Evolutionary conservation across 148 eudicot genomes (phyloP), one percentile per base, ranked within the genome.

Genomic region (Polygonum maritimum): DNA sequence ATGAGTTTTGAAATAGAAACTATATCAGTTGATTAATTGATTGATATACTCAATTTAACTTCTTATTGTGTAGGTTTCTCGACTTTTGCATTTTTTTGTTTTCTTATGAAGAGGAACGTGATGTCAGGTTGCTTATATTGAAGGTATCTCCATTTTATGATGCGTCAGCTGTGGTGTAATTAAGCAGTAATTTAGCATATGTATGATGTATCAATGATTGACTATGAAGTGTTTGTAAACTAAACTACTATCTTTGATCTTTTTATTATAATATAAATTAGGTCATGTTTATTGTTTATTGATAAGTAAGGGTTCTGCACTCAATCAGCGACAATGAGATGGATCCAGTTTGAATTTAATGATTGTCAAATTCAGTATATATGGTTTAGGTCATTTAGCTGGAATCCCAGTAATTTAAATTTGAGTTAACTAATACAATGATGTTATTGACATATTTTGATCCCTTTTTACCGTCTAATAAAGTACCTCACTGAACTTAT

Each of bases 51-150:
- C 21, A 26, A 22, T 18, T 74, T 45, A 45, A n/a, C 60, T 49
- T 2, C 19, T 36, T 38, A 12, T 49, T 65, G 14, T 40, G 16
- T 78, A 94, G 98, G 79, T 92, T 74, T 84, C 89, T 77, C 88
- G 85, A 75, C 78, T 94, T 9, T 73, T 91, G 86, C 93, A 94
- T 44, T 87, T 87, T 38, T 91, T 90, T 76, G 82, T 82, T 75
- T 26, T 84, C 88, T 18, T 87, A 74, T 57, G 98, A 89, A 81
- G 82, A 85, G 74, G 97, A 92, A 79, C 79, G 77, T 77, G 75
- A 75, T 81, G 93, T 90, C 81, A 91, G 89, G 81, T 77, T 94
- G 82, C 80, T 94, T 83, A 85, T 94, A 41, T 14, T 94, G 78
- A 89, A 94, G 98, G 98, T 94, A 83, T 41, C 79, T 31, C 31